phyloP scores from a whole-genome alignment of 768 basidiomycete species.

The Amanita thiersii region DNA sequence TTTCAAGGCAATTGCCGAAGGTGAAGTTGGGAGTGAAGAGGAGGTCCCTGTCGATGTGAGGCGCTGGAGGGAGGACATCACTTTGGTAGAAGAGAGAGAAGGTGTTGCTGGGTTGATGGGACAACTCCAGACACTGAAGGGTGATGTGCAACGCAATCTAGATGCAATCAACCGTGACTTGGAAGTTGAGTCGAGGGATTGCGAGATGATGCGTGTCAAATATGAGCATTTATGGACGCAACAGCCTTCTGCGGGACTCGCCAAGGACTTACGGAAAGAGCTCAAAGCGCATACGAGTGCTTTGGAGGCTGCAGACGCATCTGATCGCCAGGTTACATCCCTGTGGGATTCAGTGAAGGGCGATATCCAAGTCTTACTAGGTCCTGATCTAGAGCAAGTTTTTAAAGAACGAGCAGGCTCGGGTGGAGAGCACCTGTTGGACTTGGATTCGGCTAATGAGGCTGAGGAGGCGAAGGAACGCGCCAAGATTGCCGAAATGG shows the following conservation, averaged over 20 bases:
- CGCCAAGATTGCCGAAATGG: constrained; percentile 54
- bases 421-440: constrained; percentile 36
- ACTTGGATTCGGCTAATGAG: constrained; percentile 62
- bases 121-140: constrained; percentile 53
- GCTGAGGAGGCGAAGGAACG: constrained; percentile 60
- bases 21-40: constrained; percentile 50
- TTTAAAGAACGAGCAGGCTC: constrained; percentile 43
- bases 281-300: constrained; percentile 67
- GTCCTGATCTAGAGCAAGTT: constrained; percentile 52
- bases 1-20: constrained; percentile 66
- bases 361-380: constrained; percentile 59
- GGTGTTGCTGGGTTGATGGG: constrained; percentile 54
- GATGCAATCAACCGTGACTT: constrained; percentile 57
- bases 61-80: constrained; percentile 70
- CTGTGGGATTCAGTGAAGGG: constrained; percentile 66
- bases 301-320: constrained; percentile 67
- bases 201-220: constrained; percentile 82
- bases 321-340: constrained; percentile 65
- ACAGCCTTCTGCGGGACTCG: constrained; percentile 67
- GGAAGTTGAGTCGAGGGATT: constrained; percentile 78
- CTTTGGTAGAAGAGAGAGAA: constrained; percentile 59
- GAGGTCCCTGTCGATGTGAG: constrained; percentile 66
- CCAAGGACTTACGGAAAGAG: constrained; percentile 66
- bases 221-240: constrained; percentile 87
- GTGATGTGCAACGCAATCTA: constrained; percentile 49